These are phyloP conservation scores for Huntiella bhutanensis DNA, from an alignment of 2,329 filamentous ascomycete genomes.

Conservation along the genomic window DNA sequence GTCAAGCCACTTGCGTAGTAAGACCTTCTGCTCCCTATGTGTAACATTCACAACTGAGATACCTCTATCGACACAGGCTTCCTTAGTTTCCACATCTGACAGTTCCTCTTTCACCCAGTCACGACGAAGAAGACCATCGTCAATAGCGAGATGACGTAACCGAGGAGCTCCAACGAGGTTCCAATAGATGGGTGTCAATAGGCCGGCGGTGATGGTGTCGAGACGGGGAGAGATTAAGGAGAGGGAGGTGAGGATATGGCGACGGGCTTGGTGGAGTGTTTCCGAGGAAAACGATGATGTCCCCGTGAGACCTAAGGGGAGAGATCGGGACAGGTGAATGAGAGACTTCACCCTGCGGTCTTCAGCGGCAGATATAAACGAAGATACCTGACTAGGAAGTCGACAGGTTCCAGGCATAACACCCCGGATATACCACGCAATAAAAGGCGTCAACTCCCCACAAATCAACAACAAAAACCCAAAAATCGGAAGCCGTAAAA, in stretches of 20 bases:
- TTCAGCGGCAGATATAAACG: constrained; percentile 22
- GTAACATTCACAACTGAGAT: constrained; percentile 37
- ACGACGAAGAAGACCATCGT: constrained; percentile 49
- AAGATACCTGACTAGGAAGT: constrained; percentile 53
- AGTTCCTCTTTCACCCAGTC: constrained; percentile 43
- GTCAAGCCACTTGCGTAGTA: constrained; percentile 30
- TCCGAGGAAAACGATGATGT: neutral
- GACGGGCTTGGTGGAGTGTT: constrained; percentile 13
- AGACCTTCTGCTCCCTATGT: constrained; percentile 33
- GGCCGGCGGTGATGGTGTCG: constrained; percentile 30
- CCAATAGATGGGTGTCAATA: constrained; percentile 33
- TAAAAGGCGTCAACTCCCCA: constrained; percentile 70
- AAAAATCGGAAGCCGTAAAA: constrained; percentile 63
- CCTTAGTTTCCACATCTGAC: constrained; percentile 41
- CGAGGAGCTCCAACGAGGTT: constrained; percentile 30
- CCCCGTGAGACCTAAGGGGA: constrained; percentile 19
- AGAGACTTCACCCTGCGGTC: constrained; percentile 31
- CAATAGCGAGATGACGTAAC: constrained; percentile 45
- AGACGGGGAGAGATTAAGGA: constrained; percentile 28
- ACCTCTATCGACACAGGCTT: constrained; percentile 55
- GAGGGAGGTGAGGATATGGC: constrained; percentile 25
- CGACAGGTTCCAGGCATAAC: constrained; percentile 68
- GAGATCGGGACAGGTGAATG: constrained; percentile 20
- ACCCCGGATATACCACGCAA: constrained; percentile 50
- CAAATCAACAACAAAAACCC: constrained; percentile 54